Conservation (phyloP, 2,329 filamentous ascomycete species). For the Aspergillus pseudotamarii region DNA sequence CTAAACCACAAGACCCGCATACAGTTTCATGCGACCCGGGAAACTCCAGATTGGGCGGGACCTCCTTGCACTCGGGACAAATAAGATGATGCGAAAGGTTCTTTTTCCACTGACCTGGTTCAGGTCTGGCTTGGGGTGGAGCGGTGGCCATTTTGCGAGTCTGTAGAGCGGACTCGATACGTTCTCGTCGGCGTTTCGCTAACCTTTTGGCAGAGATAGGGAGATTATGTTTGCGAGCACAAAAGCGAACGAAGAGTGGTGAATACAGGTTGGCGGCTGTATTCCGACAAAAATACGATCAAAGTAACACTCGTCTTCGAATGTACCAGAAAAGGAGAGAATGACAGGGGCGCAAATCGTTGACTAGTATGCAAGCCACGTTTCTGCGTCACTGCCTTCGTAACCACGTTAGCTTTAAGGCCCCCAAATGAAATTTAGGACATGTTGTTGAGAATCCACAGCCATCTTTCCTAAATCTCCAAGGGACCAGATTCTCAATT, state of each 20-base stretch:
- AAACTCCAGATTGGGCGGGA: conserved; percentile 89
- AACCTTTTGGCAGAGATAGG: conserved; percentile 47
- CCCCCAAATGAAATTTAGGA: conserved; percentile 20
- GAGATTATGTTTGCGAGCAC: conserved; percentile 52
- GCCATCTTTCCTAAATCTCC: conserved; percentile 18
- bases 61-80: conserved; percentile 88
- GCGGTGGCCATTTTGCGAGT: conserved; percentile 39
- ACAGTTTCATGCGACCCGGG: conserved; percentile 94
- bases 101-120: conserved; percentile 65
- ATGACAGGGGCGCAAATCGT: conserved; percentile 28
- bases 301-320: conserved; percentile 7
- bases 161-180: conserved; percentile 33
- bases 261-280: conserved; percentile 69
- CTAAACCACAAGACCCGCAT: conserved; percentile 86
- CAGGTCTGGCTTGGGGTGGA: conserved; percentile 44
- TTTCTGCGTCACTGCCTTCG: conserved; percentile 34
- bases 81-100: conserved; percentile 84
- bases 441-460: conserved; percentile 12
- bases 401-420: conserved; percentile 36
- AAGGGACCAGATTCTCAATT: conserved; percentile 26
- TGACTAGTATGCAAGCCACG: conserved; percentile 23
- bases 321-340: conserved; percentile 21
- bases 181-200: conserved; percentile 44
- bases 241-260: conserved; percentile 66
- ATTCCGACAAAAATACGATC: conserved; percentile 24